These are phyloP conservation scores for Colletotrichum sojae DNA, from an alignment of 2,329 filamentous ascomycete species.

Conservation along the genomic window DNA sequence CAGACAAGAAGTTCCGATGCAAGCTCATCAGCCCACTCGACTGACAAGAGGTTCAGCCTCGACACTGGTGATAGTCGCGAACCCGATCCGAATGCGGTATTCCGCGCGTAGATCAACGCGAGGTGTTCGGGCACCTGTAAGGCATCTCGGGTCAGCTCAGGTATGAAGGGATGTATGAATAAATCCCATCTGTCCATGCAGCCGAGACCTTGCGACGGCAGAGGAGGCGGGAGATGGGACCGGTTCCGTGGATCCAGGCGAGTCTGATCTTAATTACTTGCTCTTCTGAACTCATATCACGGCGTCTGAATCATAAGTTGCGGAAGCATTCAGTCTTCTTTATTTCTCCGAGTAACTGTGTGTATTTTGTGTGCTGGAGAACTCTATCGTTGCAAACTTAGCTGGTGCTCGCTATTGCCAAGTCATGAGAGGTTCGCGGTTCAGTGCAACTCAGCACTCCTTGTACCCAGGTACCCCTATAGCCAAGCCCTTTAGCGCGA, in stretches of 20 bases:
- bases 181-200: conserved; percentile 12
- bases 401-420: conserved; percentile 3
- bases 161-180: neutral
- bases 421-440: no score
- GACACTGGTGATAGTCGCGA: neutral
- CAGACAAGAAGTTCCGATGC: conserved; percentile 18
- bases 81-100: conserved; percentile 17
- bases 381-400: conserved; percentile 17
- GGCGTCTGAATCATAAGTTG: no score
- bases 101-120: conserved; percentile 20
- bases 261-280: neutral
- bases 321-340: no score
- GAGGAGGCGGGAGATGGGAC: conserved; percentile 1
- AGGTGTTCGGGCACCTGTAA: conserved; percentile 4
- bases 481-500: conserved; percentile 34
- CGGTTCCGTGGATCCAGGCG: neutral
- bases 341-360: no score
- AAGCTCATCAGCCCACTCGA: neutral
- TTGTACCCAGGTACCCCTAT: neutral
- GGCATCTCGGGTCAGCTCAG: neutral
- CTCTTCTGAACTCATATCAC: no score
- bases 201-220: neutral
- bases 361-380: neutral
- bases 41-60: no score
- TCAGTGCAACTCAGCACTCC: no score